These are phyloP conservation scores for Coelastrella sp. DNA, from an alignment of 139 green algal species.

Conservation along the genomic window DNA sequence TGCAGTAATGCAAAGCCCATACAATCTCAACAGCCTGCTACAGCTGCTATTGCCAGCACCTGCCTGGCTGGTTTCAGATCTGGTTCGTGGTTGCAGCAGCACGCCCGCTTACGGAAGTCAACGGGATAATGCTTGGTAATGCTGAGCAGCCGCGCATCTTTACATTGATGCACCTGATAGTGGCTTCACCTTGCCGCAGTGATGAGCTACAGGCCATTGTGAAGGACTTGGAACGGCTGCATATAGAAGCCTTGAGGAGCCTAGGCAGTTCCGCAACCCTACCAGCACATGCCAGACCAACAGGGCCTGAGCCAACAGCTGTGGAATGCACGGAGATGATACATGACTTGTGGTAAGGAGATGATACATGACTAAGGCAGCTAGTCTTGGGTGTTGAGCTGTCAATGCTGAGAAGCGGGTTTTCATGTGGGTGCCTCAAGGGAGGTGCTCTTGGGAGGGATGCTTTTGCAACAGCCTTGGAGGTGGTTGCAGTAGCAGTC, in stretches of 20 bases:
- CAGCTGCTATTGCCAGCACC: too few relatives aligned
- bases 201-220: background rate
- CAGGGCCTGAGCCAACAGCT: background rate
- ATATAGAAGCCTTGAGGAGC: slow-evolving; percentile 1
- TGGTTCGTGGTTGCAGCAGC: background rate
- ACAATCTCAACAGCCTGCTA: too few relatives aligned
- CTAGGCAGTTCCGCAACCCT: background rate
- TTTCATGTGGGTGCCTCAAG: background rate
- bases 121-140: background rate
- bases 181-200: slow-evolving; percentile 5
- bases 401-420: background rate
- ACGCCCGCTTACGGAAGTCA: background rate
- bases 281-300: background rate
- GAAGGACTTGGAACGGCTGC: slow-evolving; percentile 24
- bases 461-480: too few relatives aligned
- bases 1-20: too few relatives aligned
- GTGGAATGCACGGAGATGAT: background rate
- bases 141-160: background rate
- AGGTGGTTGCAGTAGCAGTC: too few relatives aligned
- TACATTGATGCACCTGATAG: background rate
- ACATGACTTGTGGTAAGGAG: slow-evolving; percentile 39
- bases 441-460: background rate
- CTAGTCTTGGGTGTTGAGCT: background rate
- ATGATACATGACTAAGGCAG: background rate
- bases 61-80: too few relatives aligned